Conservation (phyloP, 2,329 filamentous ascomycete species). For the Clathrospora elynae region DNA sequence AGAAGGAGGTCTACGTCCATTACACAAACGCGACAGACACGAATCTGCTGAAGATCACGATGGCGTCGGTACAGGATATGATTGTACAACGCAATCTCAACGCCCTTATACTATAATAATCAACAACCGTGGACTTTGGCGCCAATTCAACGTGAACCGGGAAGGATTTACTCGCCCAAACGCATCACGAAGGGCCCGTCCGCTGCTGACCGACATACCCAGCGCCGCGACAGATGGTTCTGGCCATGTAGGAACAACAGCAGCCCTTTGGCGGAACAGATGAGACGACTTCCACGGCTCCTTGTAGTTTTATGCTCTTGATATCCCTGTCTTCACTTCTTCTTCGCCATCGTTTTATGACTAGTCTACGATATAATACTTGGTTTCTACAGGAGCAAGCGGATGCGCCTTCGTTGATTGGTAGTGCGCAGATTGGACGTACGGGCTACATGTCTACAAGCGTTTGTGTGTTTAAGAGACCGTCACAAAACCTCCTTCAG, state of each 20-base stretch:
- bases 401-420: conserved; percentile 15
- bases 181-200: conserved; percentile 1
- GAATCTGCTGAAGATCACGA: conserved; percentile 62
- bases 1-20: conserved; percentile 59
- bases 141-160: background rate
- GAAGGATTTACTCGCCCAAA: conserved; percentile 3
- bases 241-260: conserved; percentile 5
- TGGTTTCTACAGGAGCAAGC: conserved; percentile 14
- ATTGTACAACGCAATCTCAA: conserved; percentile 60
- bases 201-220: conserved; percentile 6
- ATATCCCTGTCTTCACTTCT: conserved; percentile 30
- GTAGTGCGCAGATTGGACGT: conserved; percentile 6
- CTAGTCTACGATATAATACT: conserved; percentile 31
- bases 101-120: conserved; percentile 51
- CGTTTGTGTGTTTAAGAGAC: conserved; percentile 10
- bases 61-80: conserved; percentile 60
- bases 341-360: conserved; percentile 25
- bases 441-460: conserved; percentile 12
- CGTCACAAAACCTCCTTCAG: conserved; percentile 9
- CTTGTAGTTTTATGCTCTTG: conserved; percentile 37
- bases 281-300: conserved; percentile 17
- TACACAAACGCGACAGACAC: conserved; percentile 60
- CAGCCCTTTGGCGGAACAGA: conserved; percentile 7
- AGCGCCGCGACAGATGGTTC: conserved; percentile 1
- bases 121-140: background rate